Evolutionary conservation across 179 eudicot genomes (phyloP), one percentile per base, ranked within the genome.

Genomic region (Camellia oleifera): DNA sequence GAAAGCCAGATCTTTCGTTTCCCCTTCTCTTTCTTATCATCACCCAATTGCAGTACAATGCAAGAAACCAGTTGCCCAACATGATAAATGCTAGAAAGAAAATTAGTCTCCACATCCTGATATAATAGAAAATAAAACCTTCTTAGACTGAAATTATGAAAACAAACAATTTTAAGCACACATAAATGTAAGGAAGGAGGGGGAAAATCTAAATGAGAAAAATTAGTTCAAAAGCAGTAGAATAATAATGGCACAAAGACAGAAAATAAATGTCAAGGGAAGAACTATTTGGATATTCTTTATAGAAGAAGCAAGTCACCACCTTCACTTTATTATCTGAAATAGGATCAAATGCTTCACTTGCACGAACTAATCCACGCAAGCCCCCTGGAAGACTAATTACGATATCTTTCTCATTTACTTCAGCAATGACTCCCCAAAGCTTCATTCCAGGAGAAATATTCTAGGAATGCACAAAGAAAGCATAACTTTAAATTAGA

Each of bases 331-430:
- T 84, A 83, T 81, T 81, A 74, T 84, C 80, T 53, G 78, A 61
- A 76, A 88, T 75, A 56, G 86, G 85, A 76, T 94, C 97, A 72
- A 89, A 84, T 14, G 99, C 94, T 76, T 97, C 99, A 84, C 72
- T 76, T 61, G 97, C 91, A 64, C 94, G 97, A 80, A 94, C 98
- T 82, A 97, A 83, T 78, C 99, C 99, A 66, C 98, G 96, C 64
- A 97, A 86, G 53, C 99, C 99, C 9, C 98, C 97, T 76, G 99
- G 98, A 82, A 97, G 98, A 87, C 92, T 89, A 67, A 97, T 87
- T 67, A 91, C 97, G 76, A 97, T 85, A 85, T 97, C 99, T 83
- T 91, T 97, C 82, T 90, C 90, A 84, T 94, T 92, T 45, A 94
- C 89, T 85, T 97, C 99, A 15, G 93, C 81, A 84, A 97, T 81